Conservation (phyloP, 768 basidiomycete genomes). For the Rhizopogon rudus region DNA sequence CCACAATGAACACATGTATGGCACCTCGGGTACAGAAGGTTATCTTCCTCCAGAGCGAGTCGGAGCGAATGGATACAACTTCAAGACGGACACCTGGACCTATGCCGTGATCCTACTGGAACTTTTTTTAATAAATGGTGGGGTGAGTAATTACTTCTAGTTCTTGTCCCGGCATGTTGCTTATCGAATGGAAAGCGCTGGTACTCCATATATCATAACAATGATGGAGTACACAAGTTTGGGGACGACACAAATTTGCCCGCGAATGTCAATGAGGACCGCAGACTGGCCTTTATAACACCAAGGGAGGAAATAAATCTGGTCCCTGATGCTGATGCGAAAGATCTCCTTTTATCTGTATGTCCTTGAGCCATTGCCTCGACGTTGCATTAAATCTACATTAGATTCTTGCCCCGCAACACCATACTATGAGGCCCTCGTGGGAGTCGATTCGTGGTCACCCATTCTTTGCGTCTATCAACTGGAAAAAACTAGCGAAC, state of each 20-base stretch:
- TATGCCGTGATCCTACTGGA: conserved; percentile 24
- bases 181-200: conserved; percentile 3
- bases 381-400: not conserved
- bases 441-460: conserved; percentile 6
- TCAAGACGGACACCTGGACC: conserved; percentile 38
- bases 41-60: conserved; percentile 42
- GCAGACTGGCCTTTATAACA: not conserved
- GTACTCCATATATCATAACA: conserved; percentile 1
- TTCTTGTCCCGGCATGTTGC: not conserved
- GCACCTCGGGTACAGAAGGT: conserved; percentile 31
- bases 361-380: not conserved
- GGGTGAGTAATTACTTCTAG: not conserved
- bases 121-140: conserved; percentile 5
- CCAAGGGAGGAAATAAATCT: not conserved
- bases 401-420: conserved; percentile 1
- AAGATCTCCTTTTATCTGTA: conserved; percentile 8
- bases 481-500: conserved; percentile 4
- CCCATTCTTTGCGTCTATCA: conserved; percentile 4
- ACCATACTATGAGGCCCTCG: conserved; percentile 6
- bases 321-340: conserved; percentile 4
- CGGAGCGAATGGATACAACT: conserved; percentile 32
- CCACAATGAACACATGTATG: not conserved
- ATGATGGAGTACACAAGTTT: not conserved
- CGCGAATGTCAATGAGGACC: not conserved
- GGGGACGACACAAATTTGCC: not conserved